phyloP scores from a whole-genome alignment of 441 rosid genomes.

The Codiaeum variegatum region DNA sequence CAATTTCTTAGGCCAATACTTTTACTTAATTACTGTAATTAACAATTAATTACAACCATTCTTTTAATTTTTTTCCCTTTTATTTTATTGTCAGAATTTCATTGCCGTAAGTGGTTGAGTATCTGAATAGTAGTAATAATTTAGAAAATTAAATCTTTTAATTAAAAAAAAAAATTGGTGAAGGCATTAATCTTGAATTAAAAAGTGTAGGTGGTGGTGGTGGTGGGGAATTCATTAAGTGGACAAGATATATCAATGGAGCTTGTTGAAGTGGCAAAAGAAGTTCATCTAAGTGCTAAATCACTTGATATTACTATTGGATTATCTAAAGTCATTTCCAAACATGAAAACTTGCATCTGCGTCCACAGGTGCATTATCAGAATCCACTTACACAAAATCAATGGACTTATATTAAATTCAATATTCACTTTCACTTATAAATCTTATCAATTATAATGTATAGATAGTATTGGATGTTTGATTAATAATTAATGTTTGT shows the following conservation, averaged over 20 bases:
- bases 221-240: constrained; percentile 74
- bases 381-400: no score
- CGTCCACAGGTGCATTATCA: constrained; percentile 75
- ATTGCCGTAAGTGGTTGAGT: no score
- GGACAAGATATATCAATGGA: constrained; percentile 94
- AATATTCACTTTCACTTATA: no score
- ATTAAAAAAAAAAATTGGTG: neutral
- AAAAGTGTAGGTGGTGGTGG: constrained; percentile 59
- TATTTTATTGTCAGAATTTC: no score
- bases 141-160: no score
- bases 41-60: no score
- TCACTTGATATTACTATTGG: constrained; percentile 55
- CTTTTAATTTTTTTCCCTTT: neutral
- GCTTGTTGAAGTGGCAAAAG: constrained; percentile 67
- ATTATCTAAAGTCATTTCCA: constrained; percentile 74
- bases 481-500: neutral
- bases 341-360: constrained; percentile 53
- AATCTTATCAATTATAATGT: no score
- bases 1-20: no score
- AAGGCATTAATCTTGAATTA: neutral
- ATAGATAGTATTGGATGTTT: no score
- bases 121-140: no score
- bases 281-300: constrained; percentile 72
- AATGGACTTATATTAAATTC: no score
- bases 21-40: no score